Conservation (phyloP, 2,329 filamentous ascomycete genomes). For the Cladophialophora immunda region DNA sequence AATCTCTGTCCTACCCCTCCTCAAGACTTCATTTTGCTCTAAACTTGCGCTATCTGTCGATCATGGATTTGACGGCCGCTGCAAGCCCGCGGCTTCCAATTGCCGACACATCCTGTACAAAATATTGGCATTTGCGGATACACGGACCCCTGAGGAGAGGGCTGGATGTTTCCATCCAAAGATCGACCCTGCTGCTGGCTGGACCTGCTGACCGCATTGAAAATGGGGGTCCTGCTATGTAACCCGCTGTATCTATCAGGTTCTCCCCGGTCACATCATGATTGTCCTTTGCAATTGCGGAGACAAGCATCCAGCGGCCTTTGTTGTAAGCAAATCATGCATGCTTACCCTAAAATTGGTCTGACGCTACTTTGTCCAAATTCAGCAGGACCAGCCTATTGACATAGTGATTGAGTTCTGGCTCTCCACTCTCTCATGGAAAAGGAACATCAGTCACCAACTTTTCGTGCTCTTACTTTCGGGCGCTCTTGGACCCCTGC, state of each 20-base stretch:
- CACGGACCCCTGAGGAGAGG: background rate
- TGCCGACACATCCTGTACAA: conserved; percentile 5
- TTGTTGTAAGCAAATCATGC: conserved; percentile 24
- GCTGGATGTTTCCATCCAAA: conserved; percentile 4
- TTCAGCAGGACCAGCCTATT: conserved; percentile 11
- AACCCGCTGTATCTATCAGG: background rate
- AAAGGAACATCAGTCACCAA: background rate
- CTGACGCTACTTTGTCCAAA: conserved; percentile 8
- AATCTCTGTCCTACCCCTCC: conserved; percentile 14
- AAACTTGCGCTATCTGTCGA: conserved; percentile 33
- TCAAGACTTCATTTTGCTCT: conserved; percentile 16
- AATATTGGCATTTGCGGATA: background rate
- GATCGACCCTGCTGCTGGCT: background rate
- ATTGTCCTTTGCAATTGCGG: conserved; percentile 4
- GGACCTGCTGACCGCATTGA: conserved; percentile 8
- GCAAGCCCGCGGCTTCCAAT: conserved; percentile 1
- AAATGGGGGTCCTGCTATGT: background rate
- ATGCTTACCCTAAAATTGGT: conserved; percentile 21
- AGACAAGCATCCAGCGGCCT: background rate
- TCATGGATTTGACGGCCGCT: conserved; percentile 23
- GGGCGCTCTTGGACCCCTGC: background rate
- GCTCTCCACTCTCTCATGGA: background rate
- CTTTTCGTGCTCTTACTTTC: background rate
- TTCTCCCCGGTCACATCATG: background rate
- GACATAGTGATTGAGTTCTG: background rate